phyloP scores from a whole-genome alignment of 176 grass and related monocot species.

The Canna indica region DNA sequence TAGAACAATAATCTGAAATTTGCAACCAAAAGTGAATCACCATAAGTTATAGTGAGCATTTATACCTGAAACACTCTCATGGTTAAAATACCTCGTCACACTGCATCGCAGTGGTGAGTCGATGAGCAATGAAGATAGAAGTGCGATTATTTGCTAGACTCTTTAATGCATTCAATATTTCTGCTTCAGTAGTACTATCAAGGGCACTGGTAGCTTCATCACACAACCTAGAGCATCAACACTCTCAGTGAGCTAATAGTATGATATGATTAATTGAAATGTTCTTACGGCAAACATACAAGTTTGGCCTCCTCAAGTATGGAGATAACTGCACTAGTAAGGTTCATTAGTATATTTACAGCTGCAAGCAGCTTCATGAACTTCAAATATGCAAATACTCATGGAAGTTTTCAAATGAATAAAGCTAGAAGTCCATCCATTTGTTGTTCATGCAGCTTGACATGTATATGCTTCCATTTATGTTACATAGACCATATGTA shows the following conservation, averaged over 20 bases:
- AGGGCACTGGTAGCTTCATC: slow-evolving; percentile 97
- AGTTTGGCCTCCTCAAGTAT: neutral
- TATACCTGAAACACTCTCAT: neutral
- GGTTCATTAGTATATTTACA: neutral
- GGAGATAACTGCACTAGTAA: neutral
- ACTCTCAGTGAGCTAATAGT: neutral
- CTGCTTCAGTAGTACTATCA: slow-evolving; percentile 93
- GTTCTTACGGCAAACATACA: neutral
- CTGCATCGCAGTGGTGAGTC: slow-evolving; percentile 92
- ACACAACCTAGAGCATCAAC: slow-evolving; percentile 46
- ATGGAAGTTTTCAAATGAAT: too few relatives aligned
- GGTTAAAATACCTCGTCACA: slow-evolving; percentile 63
- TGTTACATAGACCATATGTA: neutral
- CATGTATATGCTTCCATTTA: neutral
- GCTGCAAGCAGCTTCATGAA: neutral
- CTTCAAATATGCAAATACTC: neutral
- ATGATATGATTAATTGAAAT: neutral
- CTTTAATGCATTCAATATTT: slow-evolving; percentile 81
- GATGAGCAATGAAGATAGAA: slow-evolving; percentile 88
- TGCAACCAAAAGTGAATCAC: neutral
- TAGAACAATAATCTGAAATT: slow-evolving; percentile 85
- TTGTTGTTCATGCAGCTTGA: too few relatives aligned
- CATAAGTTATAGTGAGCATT: neutral
- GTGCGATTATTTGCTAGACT: slow-evolving; percentile 56
- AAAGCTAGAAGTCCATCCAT: too few relatives aligned